Evolutionary conservation across 768 basidiomycete genomes (phyloP).

Genomic region (Trametes coccinea): DNA sequence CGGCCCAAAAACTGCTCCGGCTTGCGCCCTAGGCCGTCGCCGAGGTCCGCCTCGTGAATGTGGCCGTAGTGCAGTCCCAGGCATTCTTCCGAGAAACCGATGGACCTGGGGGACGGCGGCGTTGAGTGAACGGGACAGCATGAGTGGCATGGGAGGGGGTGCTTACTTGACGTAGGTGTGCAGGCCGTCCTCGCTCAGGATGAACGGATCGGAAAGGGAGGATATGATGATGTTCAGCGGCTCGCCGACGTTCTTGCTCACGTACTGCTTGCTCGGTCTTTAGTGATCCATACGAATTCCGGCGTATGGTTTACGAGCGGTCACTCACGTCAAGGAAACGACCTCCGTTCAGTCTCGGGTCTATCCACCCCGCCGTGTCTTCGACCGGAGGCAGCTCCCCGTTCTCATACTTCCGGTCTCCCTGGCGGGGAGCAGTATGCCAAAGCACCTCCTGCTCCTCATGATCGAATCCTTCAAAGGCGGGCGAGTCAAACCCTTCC

Average conservation of each 20-base stretch:
- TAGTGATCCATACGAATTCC: too few species aligned
- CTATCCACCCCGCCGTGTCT: slow-evolving; percentile 48
- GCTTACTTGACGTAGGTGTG: slow-evolving; percentile 64
- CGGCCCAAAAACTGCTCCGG: slow-evolving; percentile 71
- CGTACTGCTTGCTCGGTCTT: slow-evolving; percentile 49
- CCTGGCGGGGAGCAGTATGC: not conserved
- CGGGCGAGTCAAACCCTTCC: not conserved
- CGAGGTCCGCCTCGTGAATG: slow-evolving; percentile 77
- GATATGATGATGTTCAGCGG: slow-evolving; percentile 86
- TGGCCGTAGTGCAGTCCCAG: slow-evolving; percentile 76
- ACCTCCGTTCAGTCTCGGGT: slow-evolving; percentile 75
- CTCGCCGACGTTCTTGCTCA: slow-evolving; percentile 66
- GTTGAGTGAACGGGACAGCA: not conserved
- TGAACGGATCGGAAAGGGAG: slow-evolving; percentile 72
- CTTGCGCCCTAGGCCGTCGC: slow-evolving; percentile 76
- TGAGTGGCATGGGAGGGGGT: slow-evolving; percentile 2
- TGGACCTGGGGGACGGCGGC: slow-evolving; percentile 47
- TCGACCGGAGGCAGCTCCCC: slow-evolving; percentile 31
- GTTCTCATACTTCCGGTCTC: slow-evolving; percentile 25
- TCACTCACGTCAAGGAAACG: slow-evolving; percentile 70
- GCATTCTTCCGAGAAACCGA: slow-evolving; percentile 84
- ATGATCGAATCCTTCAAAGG: not conserved
- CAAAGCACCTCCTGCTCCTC: not conserved
- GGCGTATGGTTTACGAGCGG: too few species aligned
- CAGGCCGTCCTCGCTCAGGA: slow-evolving; percentile 76